These are phyloP conservation scores for Entelexis sorbosivorans DNA, from an alignment of 1,139 yeast genomes.

Conservation along the genomic window DNA sequence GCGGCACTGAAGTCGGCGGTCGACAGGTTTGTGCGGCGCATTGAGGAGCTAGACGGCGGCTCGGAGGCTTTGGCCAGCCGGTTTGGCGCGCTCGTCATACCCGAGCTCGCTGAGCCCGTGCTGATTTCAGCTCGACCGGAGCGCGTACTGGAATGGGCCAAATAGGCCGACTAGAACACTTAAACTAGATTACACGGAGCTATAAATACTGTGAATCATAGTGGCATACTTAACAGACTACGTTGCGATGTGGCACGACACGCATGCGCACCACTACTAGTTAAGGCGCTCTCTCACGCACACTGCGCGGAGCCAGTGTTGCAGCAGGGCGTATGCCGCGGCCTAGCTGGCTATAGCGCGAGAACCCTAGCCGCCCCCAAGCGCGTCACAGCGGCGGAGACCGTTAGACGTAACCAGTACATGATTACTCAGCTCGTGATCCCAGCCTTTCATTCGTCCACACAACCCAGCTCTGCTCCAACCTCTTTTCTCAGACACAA, in stretches of 20 bases:
- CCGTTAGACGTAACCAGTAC: too few species aligned
- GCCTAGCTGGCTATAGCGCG: too few species aligned
- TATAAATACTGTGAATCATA: too few species aligned
- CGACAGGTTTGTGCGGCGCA: conserved; percentile 11
- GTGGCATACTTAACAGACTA: too few species aligned
- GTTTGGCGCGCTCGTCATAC: conserved; percentile 19
- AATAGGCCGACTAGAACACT: not conserved
- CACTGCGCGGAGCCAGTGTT: too few species aligned
- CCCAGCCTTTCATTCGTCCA: conserved; percentile 11
- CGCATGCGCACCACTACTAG: too few species aligned
- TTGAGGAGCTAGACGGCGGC: conserved; percentile 20
- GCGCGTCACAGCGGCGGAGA: too few species aligned
- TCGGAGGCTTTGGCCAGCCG: conserved; percentile 14
- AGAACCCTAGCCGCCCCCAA: too few species aligned
- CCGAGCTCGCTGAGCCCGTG: conserved; percentile 9
- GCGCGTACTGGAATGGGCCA: conserved; percentile 6
- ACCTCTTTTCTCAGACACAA: conserved; percentile 7
- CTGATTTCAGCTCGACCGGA: conserved; percentile 8
- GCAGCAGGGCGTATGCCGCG: too few species aligned
- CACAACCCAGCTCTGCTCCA: conserved; percentile 4
- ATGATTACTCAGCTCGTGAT: not conserved
- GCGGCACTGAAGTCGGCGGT: conserved; percentile 15
- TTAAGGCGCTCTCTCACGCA: too few species aligned
- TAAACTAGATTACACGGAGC: too few species aligned
- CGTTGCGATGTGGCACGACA: too few species aligned